Conservation (phyloP, 768 basidiomycete genomes). For the Amanita jacksonii region DNA sequence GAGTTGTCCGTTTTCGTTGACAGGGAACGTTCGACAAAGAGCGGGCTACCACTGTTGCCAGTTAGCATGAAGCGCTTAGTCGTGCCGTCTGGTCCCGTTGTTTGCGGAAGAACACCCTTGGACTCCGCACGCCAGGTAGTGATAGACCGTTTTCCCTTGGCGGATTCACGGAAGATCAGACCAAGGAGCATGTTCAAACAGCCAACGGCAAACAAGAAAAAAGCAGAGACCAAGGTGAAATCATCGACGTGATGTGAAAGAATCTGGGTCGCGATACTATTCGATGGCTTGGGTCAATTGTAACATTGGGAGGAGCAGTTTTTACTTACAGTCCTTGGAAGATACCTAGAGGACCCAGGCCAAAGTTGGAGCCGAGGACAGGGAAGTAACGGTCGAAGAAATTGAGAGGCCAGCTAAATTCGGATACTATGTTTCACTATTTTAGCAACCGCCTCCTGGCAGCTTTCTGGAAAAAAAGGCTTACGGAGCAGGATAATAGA, state of each 20-base stretch:
- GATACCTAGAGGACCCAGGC: conserved; percentile 79
- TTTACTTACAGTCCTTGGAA: conserved; percentile 70
- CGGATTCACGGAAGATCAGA: conserved; percentile 64
- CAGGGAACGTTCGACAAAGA: conserved; percentile 7
- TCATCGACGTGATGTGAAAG: conserved; percentile 72
- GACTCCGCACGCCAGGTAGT: conserved; percentile 53
- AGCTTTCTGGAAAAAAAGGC: conserved; percentile 15
- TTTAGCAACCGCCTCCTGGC: background rate
- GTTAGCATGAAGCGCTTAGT: conserved; percentile 9
- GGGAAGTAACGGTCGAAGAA: conserved; percentile 90
- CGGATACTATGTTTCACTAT: conserved; percentile 43
- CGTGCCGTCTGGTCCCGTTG: background rate
- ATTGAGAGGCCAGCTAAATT: conserved; percentile 63
- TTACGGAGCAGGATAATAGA: conserved; percentile 60
- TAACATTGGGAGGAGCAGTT: background rate
- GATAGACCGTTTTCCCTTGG: conserved; percentile 58
- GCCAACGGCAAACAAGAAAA: conserved; percentile 76
- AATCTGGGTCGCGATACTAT: conserved; percentile 56
- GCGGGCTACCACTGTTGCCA: background rate
- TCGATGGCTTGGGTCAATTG: background rate
- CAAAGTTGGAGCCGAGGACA: conserved; percentile 79
- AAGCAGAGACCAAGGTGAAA: conserved; percentile 81
- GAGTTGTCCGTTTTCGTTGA: conserved; percentile 7
- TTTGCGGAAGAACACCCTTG: conserved; percentile 43
- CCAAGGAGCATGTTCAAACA: conserved; percentile 78